These are phyloP conservation scores for Wallacemonas sp. DNA, from an alignment of 208 protist species.

Conservation along the genomic window DNA sequence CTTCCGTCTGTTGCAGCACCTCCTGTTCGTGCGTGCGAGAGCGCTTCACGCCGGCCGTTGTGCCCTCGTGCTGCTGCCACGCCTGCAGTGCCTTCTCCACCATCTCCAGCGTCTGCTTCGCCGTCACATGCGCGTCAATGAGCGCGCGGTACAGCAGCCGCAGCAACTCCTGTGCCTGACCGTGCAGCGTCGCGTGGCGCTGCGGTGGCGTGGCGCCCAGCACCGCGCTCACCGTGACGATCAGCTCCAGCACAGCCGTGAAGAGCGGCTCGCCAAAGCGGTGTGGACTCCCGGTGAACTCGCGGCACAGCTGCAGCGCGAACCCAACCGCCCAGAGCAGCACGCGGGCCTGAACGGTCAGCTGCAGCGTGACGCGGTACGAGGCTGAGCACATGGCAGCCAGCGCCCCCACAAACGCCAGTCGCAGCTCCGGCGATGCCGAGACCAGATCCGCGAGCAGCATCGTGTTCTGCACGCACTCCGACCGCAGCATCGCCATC, in stretches of 20 bases:
- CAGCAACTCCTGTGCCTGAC: conserved; percentile 23
- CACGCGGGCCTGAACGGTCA: conserved; percentile 45
- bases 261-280: conserved; percentile 66
- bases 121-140: conserved; percentile 33
- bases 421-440: conserved; percentile 51
- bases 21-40: not conserved
- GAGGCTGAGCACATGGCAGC: conserved; percentile 52
- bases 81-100: conserved; percentile 15
- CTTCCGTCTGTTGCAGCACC: not conserved
- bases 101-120: conserved; percentile 40
- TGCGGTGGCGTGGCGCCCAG: not conserved
- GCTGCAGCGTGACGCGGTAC: conserved; percentile 38
- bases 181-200: not conserved
- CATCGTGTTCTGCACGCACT: conserved; percentile 53
- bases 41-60: not conserved
- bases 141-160: conserved; percentile 31
- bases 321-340: conserved; percentile 71
- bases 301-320: conserved; percentile 49
- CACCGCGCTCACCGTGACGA: conserved; percentile 11
- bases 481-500: conserved; percentile 57
- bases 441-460: conserved; percentile 67
- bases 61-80: not conserved
- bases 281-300: conserved; percentile 53
- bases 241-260: conserved; percentile 35
- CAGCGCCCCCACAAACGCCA: conserved; percentile 43